Evolutionary conservation across 176 grass and related monocot genomes (phyloP).

Genomic region (Oryza brachyantha): DNA sequence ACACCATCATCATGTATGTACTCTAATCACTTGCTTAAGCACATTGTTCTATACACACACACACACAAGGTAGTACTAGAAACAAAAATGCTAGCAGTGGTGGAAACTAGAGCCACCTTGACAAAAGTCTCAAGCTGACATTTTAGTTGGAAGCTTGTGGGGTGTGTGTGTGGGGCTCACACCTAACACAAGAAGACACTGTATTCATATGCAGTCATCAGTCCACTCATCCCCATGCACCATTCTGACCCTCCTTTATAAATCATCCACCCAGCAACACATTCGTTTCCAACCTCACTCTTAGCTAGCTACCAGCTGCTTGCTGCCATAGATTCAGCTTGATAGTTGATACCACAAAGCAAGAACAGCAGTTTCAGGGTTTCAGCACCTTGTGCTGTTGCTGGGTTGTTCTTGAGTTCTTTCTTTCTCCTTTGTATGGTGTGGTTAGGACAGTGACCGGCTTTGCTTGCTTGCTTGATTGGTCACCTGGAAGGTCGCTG

Average conservation of each 20-base stretch:
- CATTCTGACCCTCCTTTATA: slow-evolving; percentile 23
- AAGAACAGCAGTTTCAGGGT: too few species aligned
- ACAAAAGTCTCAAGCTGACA: neutral
- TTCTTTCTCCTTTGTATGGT: neutral
- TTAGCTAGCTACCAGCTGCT: neutral
- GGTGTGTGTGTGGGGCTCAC: neutral
- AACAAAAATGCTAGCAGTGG: neutral
- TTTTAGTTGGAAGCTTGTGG: slow-evolving; percentile 22
- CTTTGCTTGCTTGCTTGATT: slow-evolving; percentile 23
- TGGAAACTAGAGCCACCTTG: neutral
- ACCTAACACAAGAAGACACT: neutral
- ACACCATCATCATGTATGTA: neutral
- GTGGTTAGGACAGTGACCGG: neutral
- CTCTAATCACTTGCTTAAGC: neutral
- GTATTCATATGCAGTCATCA: neutral
- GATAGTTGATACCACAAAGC: neutral
- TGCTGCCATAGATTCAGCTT: neutral
- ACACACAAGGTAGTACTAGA: neutral
- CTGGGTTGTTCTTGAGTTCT: neutral
- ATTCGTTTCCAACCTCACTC: slow-evolving; percentile 17
- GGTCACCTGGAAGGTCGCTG: slow-evolving; percentile 39
- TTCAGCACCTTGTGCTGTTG: neutral
- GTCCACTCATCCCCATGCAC: neutral
- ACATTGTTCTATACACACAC: neutral
- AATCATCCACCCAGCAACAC: slow-evolving; percentile 19